A percentile compares a stretch with the other conserved stretches of the same genome.
Conservation (phyloP, 148 eudicot genomes). For the Pouteria glomerata region DNA sequence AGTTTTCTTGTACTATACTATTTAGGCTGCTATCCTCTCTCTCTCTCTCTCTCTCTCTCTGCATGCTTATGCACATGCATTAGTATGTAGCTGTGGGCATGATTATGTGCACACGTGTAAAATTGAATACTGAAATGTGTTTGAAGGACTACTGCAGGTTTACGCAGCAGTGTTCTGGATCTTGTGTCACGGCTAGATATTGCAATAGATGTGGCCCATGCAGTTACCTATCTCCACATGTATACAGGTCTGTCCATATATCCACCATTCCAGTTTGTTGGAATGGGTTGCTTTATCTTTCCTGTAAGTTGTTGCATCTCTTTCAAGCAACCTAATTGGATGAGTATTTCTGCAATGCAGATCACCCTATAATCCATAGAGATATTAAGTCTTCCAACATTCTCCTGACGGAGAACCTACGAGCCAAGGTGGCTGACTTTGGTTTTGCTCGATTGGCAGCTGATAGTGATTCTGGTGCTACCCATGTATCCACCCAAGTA, state of each 20-base stretch:
- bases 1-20: slow-evolving; percentile 16
- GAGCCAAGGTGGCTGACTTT: slow-evolving; percentile 82
- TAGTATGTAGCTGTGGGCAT: too few species aligned
- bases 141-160: slow-evolving; percentile 36
- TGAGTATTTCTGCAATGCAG: slow-evolving; percentile 32
- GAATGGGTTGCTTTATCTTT: not conserved
- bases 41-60: not conserved
- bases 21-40: not conserved
- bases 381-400: slow-evolving; percentile 89
- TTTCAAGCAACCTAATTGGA: not conserved
- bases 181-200: slow-evolving; percentile 68
- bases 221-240: slow-evolving; percentile 85
- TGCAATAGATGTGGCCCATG: slow-evolving; percentile 88
- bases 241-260: slow-evolving; percentile 48
- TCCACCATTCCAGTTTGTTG: slow-evolving; percentile 17
- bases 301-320: slow-evolving; percentile 3
- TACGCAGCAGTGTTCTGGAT: slow-evolving; percentile 46
- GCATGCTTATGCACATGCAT: not conserved
- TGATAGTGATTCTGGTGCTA: slow-evolving; percentile 49
- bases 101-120: too few species aligned
- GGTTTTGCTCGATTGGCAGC: slow-evolving; percentile 68
- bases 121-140: not conserved
- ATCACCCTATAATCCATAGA: slow-evolving; percentile 68
- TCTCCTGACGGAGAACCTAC: slow-evolving; percentile 47
- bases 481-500: slow-evolving; percentile 79